Percentiles rank a stretch among this genome's conserved stretches.
phyloP scores from a whole-genome alignment of 2,329 filamentous ascomycete genomes.

The Aspergillus aculeatinus region DNA sequence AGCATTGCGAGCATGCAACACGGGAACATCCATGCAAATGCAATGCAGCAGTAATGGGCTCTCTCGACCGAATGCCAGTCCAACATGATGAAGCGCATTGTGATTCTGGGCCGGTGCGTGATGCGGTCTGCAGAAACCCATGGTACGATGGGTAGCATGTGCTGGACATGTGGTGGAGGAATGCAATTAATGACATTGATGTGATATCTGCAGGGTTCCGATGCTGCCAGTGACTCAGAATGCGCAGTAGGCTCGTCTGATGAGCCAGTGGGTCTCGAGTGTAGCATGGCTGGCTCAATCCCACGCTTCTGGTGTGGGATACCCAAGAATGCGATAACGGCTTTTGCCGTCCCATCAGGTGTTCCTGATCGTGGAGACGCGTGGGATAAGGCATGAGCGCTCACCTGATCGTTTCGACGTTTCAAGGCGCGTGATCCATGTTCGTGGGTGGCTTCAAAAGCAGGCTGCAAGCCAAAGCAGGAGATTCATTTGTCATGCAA shows the following conservation, averaged over 20 bases:
- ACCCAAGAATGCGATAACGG: too few species aligned
- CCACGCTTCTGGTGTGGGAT: too few species aligned
- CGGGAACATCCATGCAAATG: neutral
- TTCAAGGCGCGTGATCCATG: too few species aligned
- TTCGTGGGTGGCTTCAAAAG: too few species aligned
- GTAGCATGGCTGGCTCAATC: too few species aligned
- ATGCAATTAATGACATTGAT: neutral
- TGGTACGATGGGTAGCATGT: neutral
- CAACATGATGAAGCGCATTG: neutral
- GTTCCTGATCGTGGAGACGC: too few species aligned
- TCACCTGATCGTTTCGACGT: too few species aligned
- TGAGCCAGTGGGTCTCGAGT: neutral
- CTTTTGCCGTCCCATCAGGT: too few species aligned
- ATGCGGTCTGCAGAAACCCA: neutral
- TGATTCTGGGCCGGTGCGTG: neutral
- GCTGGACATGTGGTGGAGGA: neutral
- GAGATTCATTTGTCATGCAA: too few species aligned
- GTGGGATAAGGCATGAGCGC: too few species aligned
- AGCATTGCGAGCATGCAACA: neutral
- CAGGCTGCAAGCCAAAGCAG: too few species aligned
- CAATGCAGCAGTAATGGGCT: neutral
- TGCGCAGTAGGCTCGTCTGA: neutral
- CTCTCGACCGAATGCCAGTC: neutral
- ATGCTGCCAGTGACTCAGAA: neutral
- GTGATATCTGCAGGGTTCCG: neutral